These are phyloP conservation scores for Polytolypa hystricis DNA, from an alignment of 2,329 filamentous ascomycete genomes.

Conservation along the genomic window DNA sequence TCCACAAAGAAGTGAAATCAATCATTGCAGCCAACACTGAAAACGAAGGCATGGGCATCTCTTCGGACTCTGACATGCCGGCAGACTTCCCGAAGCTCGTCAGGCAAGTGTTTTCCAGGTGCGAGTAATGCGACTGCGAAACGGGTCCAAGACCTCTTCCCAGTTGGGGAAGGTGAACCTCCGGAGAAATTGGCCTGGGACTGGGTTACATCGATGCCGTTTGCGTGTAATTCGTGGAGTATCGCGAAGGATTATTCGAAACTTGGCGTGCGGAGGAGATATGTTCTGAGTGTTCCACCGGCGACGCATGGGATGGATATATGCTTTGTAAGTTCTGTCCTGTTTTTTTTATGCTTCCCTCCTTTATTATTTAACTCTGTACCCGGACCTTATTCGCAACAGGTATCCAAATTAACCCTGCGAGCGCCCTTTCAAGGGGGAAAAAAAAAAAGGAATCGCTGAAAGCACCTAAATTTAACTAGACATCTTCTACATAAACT, in stretches of 20 bases:
- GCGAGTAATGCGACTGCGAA: conserved; percentile 1
- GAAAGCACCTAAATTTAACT: too few species aligned
- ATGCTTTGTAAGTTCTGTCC: conserved; percentile 7
- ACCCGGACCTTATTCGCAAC: too few species aligned
- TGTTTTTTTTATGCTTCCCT: background rate
- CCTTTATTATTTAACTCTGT: too few species aligned
- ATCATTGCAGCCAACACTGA: conserved; percentile 3
- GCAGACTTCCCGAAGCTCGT: conserved; percentile 3
- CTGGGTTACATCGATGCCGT: conserved; percentile 6
- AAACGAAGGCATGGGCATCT: conserved; percentile 2
- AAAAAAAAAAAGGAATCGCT: too few species aligned
- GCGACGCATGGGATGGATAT: conserved; percentile 4
- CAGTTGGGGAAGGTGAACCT: background rate
- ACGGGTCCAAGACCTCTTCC: conserved; percentile 5
- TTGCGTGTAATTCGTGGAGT: conserved; percentile 5
- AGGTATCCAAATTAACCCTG: too few species aligned
- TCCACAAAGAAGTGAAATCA: conserved; percentile 1
- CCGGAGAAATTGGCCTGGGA: conserved; percentile 8
- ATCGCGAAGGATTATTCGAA: conserved; percentile 2
- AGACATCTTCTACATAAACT: background rate
- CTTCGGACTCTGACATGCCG: conserved; percentile 3
- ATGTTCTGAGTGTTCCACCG: conserved; percentile 5
- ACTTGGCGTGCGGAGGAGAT: conserved; percentile 2
- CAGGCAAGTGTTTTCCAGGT: conserved; percentile 1
- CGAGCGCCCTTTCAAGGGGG: too few species aligned